Percentiles rank a stretch among this genome's conserved stretches.
Evolutionary conservation across 2,329 filamentous ascomycete genomes (phyloP).

Genomic region (Fusarium veterinarium): DNA sequence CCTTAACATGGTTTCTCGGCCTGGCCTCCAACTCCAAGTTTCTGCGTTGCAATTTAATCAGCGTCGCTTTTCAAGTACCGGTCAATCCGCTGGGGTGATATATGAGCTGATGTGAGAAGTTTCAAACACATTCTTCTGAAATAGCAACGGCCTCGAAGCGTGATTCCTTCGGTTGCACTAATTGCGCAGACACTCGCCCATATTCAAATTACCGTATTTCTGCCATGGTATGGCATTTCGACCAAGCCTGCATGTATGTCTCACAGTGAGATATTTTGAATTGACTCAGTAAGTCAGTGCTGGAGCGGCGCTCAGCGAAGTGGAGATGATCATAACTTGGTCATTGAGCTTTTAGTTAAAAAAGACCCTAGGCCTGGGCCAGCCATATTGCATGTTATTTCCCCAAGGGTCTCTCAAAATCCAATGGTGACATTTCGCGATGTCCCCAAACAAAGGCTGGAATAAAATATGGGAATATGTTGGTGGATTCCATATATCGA

Average conservation of each 20-base stretch:
- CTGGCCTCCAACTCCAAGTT: not conserved
- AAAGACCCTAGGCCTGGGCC: slow-evolving; percentile 31
- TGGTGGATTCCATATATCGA: not conserved
- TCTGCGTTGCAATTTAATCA: slow-evolving; percentile 13
- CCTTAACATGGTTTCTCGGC: slow-evolving; percentile 11
- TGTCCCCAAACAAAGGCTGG: not conserved
- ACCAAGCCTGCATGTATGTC: slow-evolving; percentile 2
- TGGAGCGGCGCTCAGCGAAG: slow-evolving; percentile 29
- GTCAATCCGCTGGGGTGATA: not conserved
- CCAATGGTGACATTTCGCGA: slow-evolving; percentile 34
- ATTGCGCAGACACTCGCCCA: not conserved
- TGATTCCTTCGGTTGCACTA: not conserved
- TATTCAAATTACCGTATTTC: not conserved
- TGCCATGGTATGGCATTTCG: not conserved
- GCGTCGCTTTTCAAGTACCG: slow-evolving; percentile 21
- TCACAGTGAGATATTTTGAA: slow-evolving; percentile 23
- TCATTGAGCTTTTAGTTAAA: slow-evolving; percentile 6
- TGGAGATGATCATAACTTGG: slow-evolving; percentile 23
- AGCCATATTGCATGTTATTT: slow-evolving; percentile 18
- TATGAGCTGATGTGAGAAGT: not conserved
- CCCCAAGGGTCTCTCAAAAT: slow-evolving; percentile 9
- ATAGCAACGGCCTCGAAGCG: slow-evolving; percentile 1
- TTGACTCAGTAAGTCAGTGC: not conserved
- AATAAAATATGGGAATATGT: slow-evolving; percentile 8
- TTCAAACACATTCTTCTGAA: not conserved